A percentile compares a stretch with the other conserved stretches of the same genome.
These are phyloP conservation scores for Echinosophora koreensis DNA, from an alignment of 306 rosid genomes.

Conservation along the genomic window DNA sequence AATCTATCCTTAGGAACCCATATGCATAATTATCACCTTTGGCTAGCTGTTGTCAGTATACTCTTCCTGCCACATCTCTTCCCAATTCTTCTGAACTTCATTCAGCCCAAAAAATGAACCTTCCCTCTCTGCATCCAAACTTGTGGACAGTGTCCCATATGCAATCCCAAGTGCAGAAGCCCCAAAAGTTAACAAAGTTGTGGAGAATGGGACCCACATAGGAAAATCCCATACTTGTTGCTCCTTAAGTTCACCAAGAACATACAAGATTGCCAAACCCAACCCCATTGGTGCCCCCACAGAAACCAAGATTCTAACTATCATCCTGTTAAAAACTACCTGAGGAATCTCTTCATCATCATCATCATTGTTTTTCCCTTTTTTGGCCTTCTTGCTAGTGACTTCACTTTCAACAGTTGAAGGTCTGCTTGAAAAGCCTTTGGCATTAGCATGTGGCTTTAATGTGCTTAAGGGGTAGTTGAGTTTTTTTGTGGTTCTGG, in stretches of 20 bases:
- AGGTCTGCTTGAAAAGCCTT: slow-evolving; percentile 65
- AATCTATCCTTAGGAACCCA: not conserved
- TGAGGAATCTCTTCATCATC: slow-evolving; percentile 70
- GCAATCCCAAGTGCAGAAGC: slow-evolving; percentile 78
- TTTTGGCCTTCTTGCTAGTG: slow-evolving; percentile 38
- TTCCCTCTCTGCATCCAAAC: slow-evolving; percentile 74
- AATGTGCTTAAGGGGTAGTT: slow-evolving; percentile 32
- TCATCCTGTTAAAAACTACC: slow-evolving; percentile 66
- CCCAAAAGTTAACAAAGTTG: slow-evolving; percentile 69
- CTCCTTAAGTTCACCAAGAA: slow-evolving; percentile 64
- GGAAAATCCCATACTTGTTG: slow-evolving; percentile 65
- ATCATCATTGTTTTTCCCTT: slow-evolving; percentile 26
- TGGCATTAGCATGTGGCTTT: slow-evolving; percentile 58
- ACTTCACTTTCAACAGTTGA: slow-evolving; percentile 25
- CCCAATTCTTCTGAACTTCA: slow-evolving; percentile 75
- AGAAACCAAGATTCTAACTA: slow-evolving; percentile 63
- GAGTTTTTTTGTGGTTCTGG: slow-evolving; percentile 37
- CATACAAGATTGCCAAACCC: slow-evolving; percentile 65
- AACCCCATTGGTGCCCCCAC: slow-evolving; percentile 75
- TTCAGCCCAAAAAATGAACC: slow-evolving; percentile 80
- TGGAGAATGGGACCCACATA: slow-evolving; percentile 72
- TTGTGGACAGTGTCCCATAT: slow-evolving; percentile 77
- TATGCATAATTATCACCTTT: not conserved
- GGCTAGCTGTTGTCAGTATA: slow-evolving; percentile 34
- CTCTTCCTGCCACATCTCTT: slow-evolving; percentile 89